Evolutionary conservation across 768 basidiomycete species (phyloP), one percentile per base, ranked within the genome.

Genomic region (Phaffia tasmanica): DNA sequence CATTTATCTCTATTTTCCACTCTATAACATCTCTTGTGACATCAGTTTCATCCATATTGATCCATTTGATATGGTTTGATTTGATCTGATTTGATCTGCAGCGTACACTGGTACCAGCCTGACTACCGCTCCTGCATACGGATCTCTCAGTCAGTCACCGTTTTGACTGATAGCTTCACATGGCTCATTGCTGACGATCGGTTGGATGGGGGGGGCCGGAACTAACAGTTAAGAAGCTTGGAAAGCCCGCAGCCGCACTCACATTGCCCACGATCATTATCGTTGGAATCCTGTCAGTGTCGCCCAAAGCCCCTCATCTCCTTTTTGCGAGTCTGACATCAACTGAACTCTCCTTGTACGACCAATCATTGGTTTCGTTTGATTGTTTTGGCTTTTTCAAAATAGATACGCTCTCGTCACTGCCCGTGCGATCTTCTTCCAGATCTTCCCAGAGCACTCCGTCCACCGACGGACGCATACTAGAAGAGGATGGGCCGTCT

Each of bases 391-490:
- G 16, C 21, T 11, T 56, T 21, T 9, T 9, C 8, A 48, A 30
- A n/a, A 50, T 25, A 42, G 35, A 8, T 69, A 67, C 63, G 42
- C 50, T 25, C 50, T 71, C 23, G 70, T 72, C 51, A 72, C 72
- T 14, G 62, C 62, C 21, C 65, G 72, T 6, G 70, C 72, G 11
- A 53, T 72, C 59, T 71, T 72, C 67, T 72, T 72, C 70, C 72
- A 71, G 56, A 68, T 72, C 68, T 72, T 69, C 68, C 27, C 48
- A 19, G 72, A 72, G 64, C 63, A 64, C 53, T 70, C 70, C 25
- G 62, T 64, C 32, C 72, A 72, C 42, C 62, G 72, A 29, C 54
- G 65, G 32, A 53, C 47, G 23, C 72, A 72, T 49, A 72, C 72
- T 18, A 64, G 65, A 53, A 68, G 66, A 29, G 72, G 72, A 0